phyloP scores from a whole-genome alignment of 2,329 filamentous ascomycete genomes.

The Alternaria rosae region DNA sequence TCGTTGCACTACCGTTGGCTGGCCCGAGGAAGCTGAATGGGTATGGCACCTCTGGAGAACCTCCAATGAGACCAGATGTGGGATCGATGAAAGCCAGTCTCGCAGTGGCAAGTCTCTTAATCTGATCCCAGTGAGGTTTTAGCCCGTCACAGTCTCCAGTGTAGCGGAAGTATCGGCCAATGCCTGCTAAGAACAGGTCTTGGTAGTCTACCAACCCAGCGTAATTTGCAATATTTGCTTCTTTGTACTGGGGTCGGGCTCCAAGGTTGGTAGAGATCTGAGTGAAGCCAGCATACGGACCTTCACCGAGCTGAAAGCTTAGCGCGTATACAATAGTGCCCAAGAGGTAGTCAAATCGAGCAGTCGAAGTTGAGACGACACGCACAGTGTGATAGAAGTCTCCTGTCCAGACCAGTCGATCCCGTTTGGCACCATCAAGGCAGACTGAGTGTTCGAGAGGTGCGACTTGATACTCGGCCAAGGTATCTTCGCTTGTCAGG shows the following conservation, averaged over 20 bases:
- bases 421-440: slow-evolving; percentile 54
- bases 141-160: neutral
- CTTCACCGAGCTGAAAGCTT: neutral
- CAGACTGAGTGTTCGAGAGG: slow-evolving; percentile 49
- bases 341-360: slow-evolving; percentile 44
- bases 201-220: slow-evolving; percentile 3
- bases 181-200: neutral
- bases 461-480: slow-evolving; percentile 51
- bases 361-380: slow-evolving; percentile 48
- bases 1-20: neutral
- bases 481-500: slow-evolving; percentile 19
- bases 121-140: neutral
- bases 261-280: neutral
- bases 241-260: neutral
- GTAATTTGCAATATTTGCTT: neutral
- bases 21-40: neutral
- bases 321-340: slow-evolving; percentile 37
- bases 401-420: slow-evolving; percentile 54
- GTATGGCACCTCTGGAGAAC: neutral
- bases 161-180: slow-evolving; percentile 4
- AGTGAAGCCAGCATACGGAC: neutral
- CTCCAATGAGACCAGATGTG: neutral
- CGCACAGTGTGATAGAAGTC: slow-evolving; percentile 54
- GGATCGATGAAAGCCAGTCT: neutral
- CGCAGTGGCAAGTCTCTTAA: neutral